A percentile compares a stretch with the other conserved stretches of the same genome.
phyloP scores from a whole-genome alignment of 495 filamentous ascomycete species.

The Sabuloglossum arenarium region DNA sequence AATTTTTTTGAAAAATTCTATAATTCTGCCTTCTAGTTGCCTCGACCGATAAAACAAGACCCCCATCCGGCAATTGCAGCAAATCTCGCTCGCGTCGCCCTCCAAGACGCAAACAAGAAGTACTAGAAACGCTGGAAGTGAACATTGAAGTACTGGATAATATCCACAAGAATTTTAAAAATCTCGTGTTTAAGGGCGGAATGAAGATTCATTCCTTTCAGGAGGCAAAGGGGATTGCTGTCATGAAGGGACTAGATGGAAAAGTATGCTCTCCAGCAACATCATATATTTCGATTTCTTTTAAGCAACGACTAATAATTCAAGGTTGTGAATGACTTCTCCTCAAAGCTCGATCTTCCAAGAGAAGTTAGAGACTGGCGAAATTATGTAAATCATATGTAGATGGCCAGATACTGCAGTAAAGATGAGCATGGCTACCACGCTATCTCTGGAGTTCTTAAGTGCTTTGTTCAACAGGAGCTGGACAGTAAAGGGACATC shows the following conservation, averaged over 20 bases:
- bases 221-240: conserved; percentile 18
- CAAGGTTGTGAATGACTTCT: conserved; percentile 1
- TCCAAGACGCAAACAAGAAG: conserved; percentile 13
- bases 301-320: too few relatives aligned
- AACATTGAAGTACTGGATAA: conserved; percentile 20
- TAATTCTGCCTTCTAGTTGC: too few relatives aligned
- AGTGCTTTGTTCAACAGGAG: neutral
- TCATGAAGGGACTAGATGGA: conserved; percentile 16
- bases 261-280: too few relatives aligned
- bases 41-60: too few relatives aligned
- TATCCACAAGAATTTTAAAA: conserved; percentile 17
- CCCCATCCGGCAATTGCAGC: too few relatives aligned
- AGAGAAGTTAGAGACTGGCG: neutral
- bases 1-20: too few relatives aligned
- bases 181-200: conserved; percentile 6
- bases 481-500: too few relatives aligned
- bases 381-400: neutral
- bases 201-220: conserved; percentile 24
- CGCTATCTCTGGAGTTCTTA: neutral
- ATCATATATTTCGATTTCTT: too few relatives aligned
- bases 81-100: conserved; percentile 11
- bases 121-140: conserved; percentile 14
- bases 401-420: neutral
- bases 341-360: neutral
- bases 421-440: neutral